Percentiles rank a stretch among this genome's conserved stretches.
These are phyloP conservation scores for Pelargonium cotyledonis DNA, from an alignment of 441 rosid genomes.

Conservation along the genomic window DNA sequence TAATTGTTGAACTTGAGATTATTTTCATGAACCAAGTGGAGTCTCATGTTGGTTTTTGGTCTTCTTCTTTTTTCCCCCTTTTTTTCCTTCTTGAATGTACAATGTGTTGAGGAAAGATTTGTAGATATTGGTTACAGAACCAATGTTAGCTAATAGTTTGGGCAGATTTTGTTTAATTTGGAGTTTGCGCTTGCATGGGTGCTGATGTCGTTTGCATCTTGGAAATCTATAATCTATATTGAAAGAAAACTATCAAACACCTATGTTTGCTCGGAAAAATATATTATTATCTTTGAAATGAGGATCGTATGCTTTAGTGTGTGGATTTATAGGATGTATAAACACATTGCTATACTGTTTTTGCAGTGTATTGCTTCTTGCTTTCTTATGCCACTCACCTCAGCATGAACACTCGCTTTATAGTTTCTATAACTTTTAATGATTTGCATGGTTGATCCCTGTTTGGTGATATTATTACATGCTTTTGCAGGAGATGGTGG, in stretches of 20 bases:
- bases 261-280: background rate
- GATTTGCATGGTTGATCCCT: background rate
- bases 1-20: no score
- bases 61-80: no score
- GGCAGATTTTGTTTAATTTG: no score
- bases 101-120: no score
- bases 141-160: no score
- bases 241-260: background rate
- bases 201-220: background rate
- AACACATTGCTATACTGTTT: background rate
- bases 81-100: no score
- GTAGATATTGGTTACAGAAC: no score
- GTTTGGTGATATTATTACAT: background rate
- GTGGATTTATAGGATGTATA: background rate
- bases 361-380: background rate
- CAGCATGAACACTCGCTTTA: background rate
- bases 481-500: conserved; percentile 60
- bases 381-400: background rate
- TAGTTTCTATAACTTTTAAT: background rate
- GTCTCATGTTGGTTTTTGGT: no score
- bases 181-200: no score
- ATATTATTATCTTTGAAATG: background rate
- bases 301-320: background rate
- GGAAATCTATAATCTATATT: background rate
- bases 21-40: no score